Evolutionary conservation across 2,329 filamentous ascomycete genomes (phyloP), one percentile per base, ranked within the genome.

Genomic region (Penicillium sp.): DNA sequence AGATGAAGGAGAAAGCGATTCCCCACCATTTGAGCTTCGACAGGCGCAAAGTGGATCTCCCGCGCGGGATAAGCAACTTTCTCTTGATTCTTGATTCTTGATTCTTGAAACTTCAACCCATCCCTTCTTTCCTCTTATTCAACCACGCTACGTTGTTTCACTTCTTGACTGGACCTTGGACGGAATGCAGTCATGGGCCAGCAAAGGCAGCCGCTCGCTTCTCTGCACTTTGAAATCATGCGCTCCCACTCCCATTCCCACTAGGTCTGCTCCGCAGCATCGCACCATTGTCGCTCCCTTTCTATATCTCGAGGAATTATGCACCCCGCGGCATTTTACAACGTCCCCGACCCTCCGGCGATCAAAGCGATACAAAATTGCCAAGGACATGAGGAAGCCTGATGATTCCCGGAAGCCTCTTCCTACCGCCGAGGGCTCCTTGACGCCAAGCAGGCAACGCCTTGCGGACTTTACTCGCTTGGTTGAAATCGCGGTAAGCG

Each of bases 141-240:
- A 11, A 9, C 10, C 8, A 34, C 9, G 18, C 34, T 26, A 16
- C 7, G 8, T 7, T 23, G 35, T 37, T 24, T 37, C 5, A 37
- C 5, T 32, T 22, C 16, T 20, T 40, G 31, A 31, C 22, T 18
- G 39, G 37, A 23, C 40, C 20, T 7, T 22, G 42, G 26, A 29
- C 32, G 63, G 63, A 57, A 74, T 75, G 73, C 69, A 63, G 63
- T 54, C 60, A 64, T 67, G 69, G 59, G 58, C 57, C 44, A 57
- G 56, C 42, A 62, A 52, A 57, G 59, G 62, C 55, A 65, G 61
- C 39, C 59, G 59, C 59, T 74, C 72, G 65, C 62, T 73, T 29
- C 61, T 72, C 52, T 72, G 70, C 60, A 55, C 64, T 24, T 68
- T 72, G 49, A 65, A 63, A 53, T 54, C 62, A 31, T 49, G 18